These are phyloP conservation scores for Pulveroboletus ravenelii DNA, from an alignment of 768 basidiomycete species.

Conservation along the genomic window DNA sequence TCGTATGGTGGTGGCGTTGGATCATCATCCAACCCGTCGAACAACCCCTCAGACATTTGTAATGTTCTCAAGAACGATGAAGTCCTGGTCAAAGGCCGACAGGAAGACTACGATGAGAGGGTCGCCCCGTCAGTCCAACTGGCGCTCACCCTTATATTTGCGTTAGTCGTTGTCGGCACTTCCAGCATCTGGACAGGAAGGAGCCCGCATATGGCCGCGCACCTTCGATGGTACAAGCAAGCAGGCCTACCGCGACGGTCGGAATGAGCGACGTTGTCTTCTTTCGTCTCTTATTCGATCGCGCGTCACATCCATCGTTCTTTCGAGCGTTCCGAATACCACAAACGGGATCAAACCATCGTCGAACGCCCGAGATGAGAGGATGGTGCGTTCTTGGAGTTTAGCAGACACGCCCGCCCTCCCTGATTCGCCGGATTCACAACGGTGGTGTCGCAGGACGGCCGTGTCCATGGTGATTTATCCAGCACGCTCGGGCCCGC, in stretches of 20 bases:
- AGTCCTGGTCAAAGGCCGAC: too few species aligned
- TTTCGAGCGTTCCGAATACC: neutral
- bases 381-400: too few species aligned
- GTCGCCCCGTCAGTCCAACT: too few species aligned
- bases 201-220: neutral
- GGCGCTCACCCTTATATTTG: neutral
- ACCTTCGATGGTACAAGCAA: neutral
- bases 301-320: neutral
- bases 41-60: neutral
- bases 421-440: neutral
- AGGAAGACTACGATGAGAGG: too few species aligned
- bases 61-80: neutral
- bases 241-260: neutral
- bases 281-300: neutral
- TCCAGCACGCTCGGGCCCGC: neutral
- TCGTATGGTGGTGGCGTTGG: neutral
- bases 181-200: neutral
- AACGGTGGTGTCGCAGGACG: neutral
- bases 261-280: neutral
- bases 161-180: too few species aligned
- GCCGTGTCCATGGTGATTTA: neutral
- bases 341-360: neutral
- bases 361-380: too few species aligned
- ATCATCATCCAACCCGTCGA: neutral
- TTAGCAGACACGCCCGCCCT: neutral